Conservation (phyloP, 768 basidiomycete species). For the Hydnum rufescens region DNA sequence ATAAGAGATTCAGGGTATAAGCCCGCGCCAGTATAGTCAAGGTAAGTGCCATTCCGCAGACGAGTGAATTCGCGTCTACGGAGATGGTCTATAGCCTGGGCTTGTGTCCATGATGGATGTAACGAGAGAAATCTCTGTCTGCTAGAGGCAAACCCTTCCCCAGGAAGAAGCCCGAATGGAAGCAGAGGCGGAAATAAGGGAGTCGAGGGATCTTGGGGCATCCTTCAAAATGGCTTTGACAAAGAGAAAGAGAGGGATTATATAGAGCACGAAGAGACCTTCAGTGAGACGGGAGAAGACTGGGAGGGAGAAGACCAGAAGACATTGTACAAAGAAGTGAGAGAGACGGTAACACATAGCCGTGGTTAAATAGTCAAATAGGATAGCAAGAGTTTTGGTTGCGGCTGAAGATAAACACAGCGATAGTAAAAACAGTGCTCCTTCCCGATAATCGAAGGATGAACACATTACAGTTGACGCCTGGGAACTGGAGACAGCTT, state of each 20-base stretch:
- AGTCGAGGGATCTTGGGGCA: background rate
- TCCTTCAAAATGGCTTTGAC: background rate
- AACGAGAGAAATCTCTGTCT: background rate
- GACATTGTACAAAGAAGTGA: background rate
- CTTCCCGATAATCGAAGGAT: too few relatives aligned
- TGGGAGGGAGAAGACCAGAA: background rate
- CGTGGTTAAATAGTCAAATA: too few relatives aligned
- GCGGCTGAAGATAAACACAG: too few relatives aligned
- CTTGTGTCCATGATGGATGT: background rate
- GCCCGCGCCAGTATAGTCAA: conserved; percentile 8
- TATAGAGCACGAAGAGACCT: background rate
- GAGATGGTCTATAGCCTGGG: background rate
- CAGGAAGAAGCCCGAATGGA: background rate
- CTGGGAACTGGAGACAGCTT: too few relatives aligned
- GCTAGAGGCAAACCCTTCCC: background rate
- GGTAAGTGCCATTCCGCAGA: conserved; percentile 1
- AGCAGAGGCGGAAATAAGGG: background rate
- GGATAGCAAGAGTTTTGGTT: too few relatives aligned
- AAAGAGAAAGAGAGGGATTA: background rate
- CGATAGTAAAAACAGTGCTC: too few relatives aligned
- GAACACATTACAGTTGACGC: too few relatives aligned
- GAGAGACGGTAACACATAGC: too few relatives aligned
- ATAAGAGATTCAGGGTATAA: conserved; percentile 9
- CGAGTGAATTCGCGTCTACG: conserved; percentile 3
- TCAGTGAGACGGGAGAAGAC: background rate